phyloP scores from a whole-genome alignment of 148 eudicot species.

The Tetragonia tetragonoides region DNA sequence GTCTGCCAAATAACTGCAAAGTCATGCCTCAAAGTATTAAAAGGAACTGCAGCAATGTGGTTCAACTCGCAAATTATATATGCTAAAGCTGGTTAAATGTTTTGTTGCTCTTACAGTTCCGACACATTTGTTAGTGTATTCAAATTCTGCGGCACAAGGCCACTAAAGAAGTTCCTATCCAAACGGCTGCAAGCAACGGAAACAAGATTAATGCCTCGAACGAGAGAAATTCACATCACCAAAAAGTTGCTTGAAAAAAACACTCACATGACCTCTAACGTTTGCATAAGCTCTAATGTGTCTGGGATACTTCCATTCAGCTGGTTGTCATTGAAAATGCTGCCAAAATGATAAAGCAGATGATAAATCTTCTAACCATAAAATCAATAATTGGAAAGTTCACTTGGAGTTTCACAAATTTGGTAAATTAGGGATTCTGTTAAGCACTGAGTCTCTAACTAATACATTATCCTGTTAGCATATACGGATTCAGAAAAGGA shows the following conservation, averaged over 20 bases:
- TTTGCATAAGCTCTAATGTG: slow-evolving; percentile 27
- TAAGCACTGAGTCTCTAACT: neutral
- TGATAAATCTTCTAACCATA: neutral
- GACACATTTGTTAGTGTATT: slow-evolving; percentile 18
- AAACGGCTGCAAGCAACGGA: slow-evolving; percentile 30
- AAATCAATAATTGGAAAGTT: neutral
- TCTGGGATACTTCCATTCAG: slow-evolving; percentile 35
- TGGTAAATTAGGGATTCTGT: neutral
- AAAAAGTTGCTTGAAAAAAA: neutral
- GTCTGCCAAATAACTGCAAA: slow-evolving; percentile 34
- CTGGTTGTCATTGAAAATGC: slow-evolving; percentile 31
- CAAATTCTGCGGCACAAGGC: slow-evolving; percentile 27
- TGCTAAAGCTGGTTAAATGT: neutral
- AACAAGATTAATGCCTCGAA: slow-evolving; percentile 5
- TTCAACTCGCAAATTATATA: neutral
- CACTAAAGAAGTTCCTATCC: slow-evolving; percentile 31
- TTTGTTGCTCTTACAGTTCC: slow-evolving; percentile 29
- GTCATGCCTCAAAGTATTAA: neutral
- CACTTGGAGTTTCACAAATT: neutral
- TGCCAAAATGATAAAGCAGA: slow-evolving; percentile 7
- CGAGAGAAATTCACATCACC: neutral
- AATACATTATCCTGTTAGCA: neutral
- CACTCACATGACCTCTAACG: slow-evolving; percentile 33
- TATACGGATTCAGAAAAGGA: neutral
- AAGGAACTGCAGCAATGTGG: neutral